A percentile compares a stretch with the other conserved stretches of the same genome.
Conservation (phyloP, 257 asterid species). For the Capsicum baccatum region DNA sequence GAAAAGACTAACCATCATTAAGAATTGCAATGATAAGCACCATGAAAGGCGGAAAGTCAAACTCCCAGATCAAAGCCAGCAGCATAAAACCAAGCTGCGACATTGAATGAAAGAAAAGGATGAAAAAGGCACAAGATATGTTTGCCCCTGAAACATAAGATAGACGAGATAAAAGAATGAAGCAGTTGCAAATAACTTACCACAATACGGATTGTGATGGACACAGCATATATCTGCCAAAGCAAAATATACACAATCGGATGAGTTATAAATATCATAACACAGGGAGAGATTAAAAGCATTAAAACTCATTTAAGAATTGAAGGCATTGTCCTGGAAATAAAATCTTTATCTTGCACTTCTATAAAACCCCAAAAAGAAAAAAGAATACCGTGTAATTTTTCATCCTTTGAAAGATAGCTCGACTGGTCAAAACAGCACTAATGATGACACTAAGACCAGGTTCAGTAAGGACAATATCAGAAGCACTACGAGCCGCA, state of each 20-base stretch:
- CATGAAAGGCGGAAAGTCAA: slow-evolving; percentile 99
- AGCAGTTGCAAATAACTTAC: slow-evolving; percentile 52
- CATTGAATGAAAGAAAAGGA: slow-evolving; percentile 27
- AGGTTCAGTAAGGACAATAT: slow-evolving; percentile 96
- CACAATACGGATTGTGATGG: slow-evolving; percentile 98
- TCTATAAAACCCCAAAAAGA: not conserved
- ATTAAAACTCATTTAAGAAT: not conserved
- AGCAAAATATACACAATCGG: not conserved
- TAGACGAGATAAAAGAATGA: slow-evolving; percentile 9
- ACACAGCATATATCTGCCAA: slow-evolving; percentile 94
- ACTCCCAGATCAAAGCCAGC: slow-evolving; percentile 91
- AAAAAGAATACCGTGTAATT: slow-evolving; percentile 74
- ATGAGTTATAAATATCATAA: slow-evolving; percentile 4
- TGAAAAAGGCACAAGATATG: slow-evolving; percentile 28
- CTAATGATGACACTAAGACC: slow-evolving; percentile 97
- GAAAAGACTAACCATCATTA: slow-evolving; percentile 72
- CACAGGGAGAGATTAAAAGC: not conserved
- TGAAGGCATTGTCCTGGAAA: not conserved
- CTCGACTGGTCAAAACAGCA: slow-evolving; percentile 96
- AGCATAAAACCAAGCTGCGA: slow-evolving; percentile 96
- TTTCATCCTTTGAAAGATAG: slow-evolving; percentile 98
- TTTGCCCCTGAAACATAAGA: slow-evolving; percentile 22
- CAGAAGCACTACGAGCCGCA: slow-evolving; percentile 99
- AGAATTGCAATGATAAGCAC: slow-evolving; percentile 98
- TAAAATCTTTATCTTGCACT: not conserved